Evolutionary conservation across 1,139 yeast species (phyloP).

Genomic region (Taiozyma sp.): DNA sequence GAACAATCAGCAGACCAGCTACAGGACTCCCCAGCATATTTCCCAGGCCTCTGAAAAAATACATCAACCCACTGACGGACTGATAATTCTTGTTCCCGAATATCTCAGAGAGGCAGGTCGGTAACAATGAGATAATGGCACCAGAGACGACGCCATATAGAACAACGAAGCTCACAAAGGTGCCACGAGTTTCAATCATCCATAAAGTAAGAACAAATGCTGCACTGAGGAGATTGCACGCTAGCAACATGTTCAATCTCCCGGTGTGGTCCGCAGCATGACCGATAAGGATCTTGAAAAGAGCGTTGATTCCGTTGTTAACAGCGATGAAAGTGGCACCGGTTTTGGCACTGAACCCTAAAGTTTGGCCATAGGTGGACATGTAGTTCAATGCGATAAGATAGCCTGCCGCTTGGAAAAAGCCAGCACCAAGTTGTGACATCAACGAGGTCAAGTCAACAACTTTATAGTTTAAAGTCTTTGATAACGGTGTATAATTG

Average conservation of each 20-base stretch:
- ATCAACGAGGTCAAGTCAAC: slow-evolving; percentile 23
- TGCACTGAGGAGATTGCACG: slow-evolving; percentile 32
- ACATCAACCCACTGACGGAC: slow-evolving; percentile 25
- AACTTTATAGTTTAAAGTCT: slow-evolving; percentile 18
- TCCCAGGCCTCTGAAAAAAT: slow-evolving; percentile 31
- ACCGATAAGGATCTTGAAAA: slow-evolving; percentile 35
- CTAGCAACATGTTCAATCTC: slow-evolving; percentile 33
- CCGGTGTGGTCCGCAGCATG: slow-evolving; percentile 34
- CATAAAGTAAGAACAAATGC: slow-evolving; percentile 31
- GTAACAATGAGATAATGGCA: slow-evolving; percentile 39
- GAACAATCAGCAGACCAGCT: slow-evolving; percentile 28
- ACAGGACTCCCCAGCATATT: slow-evolving; percentile 31
- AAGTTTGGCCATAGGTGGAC: slow-evolving; percentile 35
- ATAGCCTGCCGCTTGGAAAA: slow-evolving; percentile 38
- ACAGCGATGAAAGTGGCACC: slow-evolving; percentile 40
- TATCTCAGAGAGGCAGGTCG: slow-evolving; percentile 43
- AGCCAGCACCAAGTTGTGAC: slow-evolving; percentile 30
- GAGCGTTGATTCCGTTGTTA: slow-evolving; percentile 37
- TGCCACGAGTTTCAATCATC: slow-evolving; percentile 25
- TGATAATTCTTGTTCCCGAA: slow-evolving; percentile 16
- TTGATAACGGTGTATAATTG: slow-evolving; percentile 8
- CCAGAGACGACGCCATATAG: slow-evolving; percentile 50
- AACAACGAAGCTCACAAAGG: slow-evolving; percentile 25
- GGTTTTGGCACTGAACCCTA: slow-evolving; percentile 31
- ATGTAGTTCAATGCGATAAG: slow-evolving; percentile 36